Conservation (phyloP, 2,329 filamentous ascomycete species). For the Diaporthe longicolla region DNA sequence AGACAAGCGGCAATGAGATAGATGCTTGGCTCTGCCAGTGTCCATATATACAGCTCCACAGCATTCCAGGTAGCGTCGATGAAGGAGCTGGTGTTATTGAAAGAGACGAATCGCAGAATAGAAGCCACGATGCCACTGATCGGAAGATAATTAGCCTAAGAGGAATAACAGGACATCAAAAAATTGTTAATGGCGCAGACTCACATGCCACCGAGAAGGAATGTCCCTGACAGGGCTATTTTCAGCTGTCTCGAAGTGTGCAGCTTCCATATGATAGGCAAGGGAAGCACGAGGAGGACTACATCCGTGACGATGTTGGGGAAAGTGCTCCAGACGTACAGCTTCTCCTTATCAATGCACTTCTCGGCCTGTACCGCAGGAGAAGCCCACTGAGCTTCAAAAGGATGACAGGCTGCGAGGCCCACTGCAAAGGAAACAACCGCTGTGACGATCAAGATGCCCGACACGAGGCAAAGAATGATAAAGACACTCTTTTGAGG, state of each 20-base stretch:
- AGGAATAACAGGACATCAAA: neutral
- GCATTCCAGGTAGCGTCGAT: conserved; percentile 45
- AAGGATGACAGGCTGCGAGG: neutral
- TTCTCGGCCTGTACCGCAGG: conserved; percentile 35
- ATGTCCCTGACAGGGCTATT: neutral
- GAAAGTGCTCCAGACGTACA: conserved; percentile 51
- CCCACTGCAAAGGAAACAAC: neutral
- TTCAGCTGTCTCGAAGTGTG: conserved; percentile 15
- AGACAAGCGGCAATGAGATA: conserved; percentile 50
- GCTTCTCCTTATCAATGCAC: conserved; percentile 48
- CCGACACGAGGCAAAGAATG: conserved; percentile 35
- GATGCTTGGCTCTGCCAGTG: conserved; percentile 46
- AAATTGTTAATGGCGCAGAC: neutral
- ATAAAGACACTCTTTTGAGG: conserved; percentile 39
- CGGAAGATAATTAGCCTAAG: neutral
- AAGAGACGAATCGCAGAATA: conserved; percentile 48
- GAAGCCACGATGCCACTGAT: conserved; percentile 51
- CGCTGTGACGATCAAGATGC: neutral
- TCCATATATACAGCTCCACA: conserved; percentile 46
- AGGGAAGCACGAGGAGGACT: conserved; percentile 51
- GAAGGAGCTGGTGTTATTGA: conserved; percentile 44
- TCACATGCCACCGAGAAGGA: conserved; percentile 31
- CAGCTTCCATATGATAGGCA: conserved; percentile 52
- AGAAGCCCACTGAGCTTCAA: conserved; percentile 37
- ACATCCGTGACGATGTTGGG: conserved; percentile 55